Base-by-base conservation (phyloP, 176 grass and related monocot genomes). In the Rhynchospora breviuscula region DNA sequence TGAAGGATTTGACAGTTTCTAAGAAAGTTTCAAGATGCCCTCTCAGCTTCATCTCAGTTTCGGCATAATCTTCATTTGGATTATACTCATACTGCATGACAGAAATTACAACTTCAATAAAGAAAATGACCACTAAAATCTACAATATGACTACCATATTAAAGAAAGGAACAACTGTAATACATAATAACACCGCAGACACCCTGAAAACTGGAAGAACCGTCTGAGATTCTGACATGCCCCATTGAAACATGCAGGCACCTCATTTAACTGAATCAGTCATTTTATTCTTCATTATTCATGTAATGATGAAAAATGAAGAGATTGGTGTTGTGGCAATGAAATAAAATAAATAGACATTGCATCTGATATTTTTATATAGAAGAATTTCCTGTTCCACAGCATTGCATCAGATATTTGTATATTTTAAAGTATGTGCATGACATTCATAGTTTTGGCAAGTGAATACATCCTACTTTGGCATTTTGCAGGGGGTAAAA, bases 1-100 rank as follows among this genome's bases (percentile, higher is more conserved):
- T 99, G 86, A 99, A 99, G 65, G 89, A 90, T 87, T 91, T 99
- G 80, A 92, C 96, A 0, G 96, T 95, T 90, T 99, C 93, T 18
- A 99, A 85, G 86, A 99, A 99, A 1, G 86, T 91, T 69, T 95
- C 88, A 85, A 95, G 87, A 89, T 99, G 89, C 68, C 85, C 89
- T 87, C 96, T 95, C 82, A 99, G 78, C 85, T 99, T 95, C 64
- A 91, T 87, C 72, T 99, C 96, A 80, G 91, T 95, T 86, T 99
- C 93, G 0, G 91, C 85, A 18, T 98, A 99, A 49, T 95, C 96
- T 93, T 99, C 96, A 60, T 95, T 93, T 46, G 89, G 96, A 89
- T 99, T 99, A 83, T 99, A 99, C 72, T 95, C 89, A 79, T 95
- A 93, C 93, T 99, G 83, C 59, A 43, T 51, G 88, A 75, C 84